Evolutionary conservation across 139 green algal genomes (phyloP), one percentile per base, ranked within the genome.

Genomic region (Chlamydomonas sp.): DNA sequence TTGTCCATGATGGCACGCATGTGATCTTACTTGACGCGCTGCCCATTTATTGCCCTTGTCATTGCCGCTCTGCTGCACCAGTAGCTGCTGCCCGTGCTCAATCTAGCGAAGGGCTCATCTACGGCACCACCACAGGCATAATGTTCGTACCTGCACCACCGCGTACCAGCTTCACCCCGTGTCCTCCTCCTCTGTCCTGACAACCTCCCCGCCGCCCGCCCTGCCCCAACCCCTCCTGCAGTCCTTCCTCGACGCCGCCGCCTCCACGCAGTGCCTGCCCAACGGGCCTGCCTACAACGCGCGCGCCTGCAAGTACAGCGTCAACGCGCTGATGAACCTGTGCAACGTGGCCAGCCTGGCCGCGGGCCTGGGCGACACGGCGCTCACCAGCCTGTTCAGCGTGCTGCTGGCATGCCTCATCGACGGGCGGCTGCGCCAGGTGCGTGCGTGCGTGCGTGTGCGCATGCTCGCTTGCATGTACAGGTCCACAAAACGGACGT

Each of bases 251-350:
- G 72, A 87, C 17, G 93, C 90, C 17, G 78, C 88, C 1, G 77
- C 83, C 17, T 73, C 77, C 60, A 90, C 87, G 69, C 59, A 80
- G 60, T 84, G 80, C 68, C 20, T 73, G 72, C 73, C 77, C 10
- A 14, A 60, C 80, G 67, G 75, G 14, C 76, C 77, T 60, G 20
- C 14, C 12, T 81, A 77, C 62, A 88, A 92, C 81, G 72, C 57
- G 2, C 89, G 92, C 6, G 90, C 89, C 3, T 97, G 95, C 92
- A 99, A 99, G 92, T 99, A 99, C 90, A 93, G 93, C 4, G 92
- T 99, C 6, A 99, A 99, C 92, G 94, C 95, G 49, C 92, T 99
- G 31, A 97, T 99, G 94, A 96, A 98, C 89, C 83, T 93, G 61
- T 92, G 92, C 87, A 79, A 80, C 78, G 79, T 77, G 63, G 60